Conservation (phyloP, 1,284 basidiomycete genomes). For the Austroboletus niveus region DNA sequence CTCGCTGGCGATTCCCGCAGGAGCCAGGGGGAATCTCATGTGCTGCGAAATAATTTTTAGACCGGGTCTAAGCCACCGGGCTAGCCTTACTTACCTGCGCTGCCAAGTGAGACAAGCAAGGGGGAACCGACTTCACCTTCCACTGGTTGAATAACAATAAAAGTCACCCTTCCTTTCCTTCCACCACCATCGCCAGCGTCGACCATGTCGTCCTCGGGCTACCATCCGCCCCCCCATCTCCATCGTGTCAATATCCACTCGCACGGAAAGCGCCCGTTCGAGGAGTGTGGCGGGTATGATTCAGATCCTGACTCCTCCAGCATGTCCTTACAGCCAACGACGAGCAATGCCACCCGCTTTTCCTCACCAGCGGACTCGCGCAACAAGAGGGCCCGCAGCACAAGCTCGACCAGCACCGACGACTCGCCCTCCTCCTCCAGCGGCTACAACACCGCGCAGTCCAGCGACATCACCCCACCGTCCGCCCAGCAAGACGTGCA, state of each 20-base stretch:
- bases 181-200: not conserved
- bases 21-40: no score
- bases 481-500: constrained; percentile 41
- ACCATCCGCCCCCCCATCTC: constrained; percentile 21
- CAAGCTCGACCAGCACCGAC: constrained; percentile 31
- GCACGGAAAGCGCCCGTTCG: constrained; percentile 33
- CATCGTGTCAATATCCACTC: constrained; percentile 27
- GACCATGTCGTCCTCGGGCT: constrained; percentile 26
- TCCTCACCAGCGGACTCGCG: constrained; percentile 21
- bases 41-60: no score
- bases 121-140: no score
- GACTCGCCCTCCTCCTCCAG: constrained; percentile 26
- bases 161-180: no score
- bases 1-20: no score
- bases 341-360: constrained; percentile 26
- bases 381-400: constrained; percentile 32
- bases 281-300: constrained; percentile 34
- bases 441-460: constrained; percentile 34
- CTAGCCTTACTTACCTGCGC: no score
- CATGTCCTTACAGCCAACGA: constrained; percentile 28
- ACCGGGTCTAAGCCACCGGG: no score
- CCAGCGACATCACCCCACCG: constrained; percentile 28
- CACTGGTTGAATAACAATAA: no score
- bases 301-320: constrained; percentile 26
- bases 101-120: no score